A percentile compares a stretch with the other conserved stretches of the same genome.
Conservation (phyloP, 108 stramenopile species). For the Phaeodactylum tricornutum region DNA sequence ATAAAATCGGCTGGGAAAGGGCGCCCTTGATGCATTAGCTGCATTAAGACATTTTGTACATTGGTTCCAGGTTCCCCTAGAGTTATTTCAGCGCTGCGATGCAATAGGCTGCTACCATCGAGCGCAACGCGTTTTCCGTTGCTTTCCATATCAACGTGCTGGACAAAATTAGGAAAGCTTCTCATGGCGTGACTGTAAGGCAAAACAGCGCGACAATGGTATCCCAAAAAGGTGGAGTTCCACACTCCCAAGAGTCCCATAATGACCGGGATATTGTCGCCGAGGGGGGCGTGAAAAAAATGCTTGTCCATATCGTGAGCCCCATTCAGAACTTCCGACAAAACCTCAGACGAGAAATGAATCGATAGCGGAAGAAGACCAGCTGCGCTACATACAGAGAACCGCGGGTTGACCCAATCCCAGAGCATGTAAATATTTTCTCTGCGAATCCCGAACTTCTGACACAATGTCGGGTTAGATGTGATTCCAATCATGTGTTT, state of each 20-base stretch:
- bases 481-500: slow-evolving; percentile 85
- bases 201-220: slow-evolving; percentile 82
- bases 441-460: slow-evolving; percentile 68
- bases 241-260: slow-evolving; percentile 95
- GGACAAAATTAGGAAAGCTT: slow-evolving; percentile 91
- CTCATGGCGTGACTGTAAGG: slow-evolving; percentile 90
- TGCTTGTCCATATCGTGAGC: slow-evolving; percentile 97
- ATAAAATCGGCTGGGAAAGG: slow-evolving; percentile 95
- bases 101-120: slow-evolving; percentile 56
- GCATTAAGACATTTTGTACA: slow-evolving; percentile 94
- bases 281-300: slow-evolving; percentile 89
- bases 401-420: slow-evolving; percentile 97
- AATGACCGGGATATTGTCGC: slow-evolving; percentile 93
- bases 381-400: slow-evolving; percentile 73
- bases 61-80: slow-evolving; percentile 95
- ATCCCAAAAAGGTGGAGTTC: slow-evolving; percentile 98
- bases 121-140: slow-evolving; percentile 95
- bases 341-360: slow-evolving; percentile 77
- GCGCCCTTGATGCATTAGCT: slow-evolving; percentile 98
- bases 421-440: slow-evolving; percentile 90
- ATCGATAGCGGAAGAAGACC: slow-evolving; percentile 86
- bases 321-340: slow-evolving; percentile 80
- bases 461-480: slow-evolving; percentile 12
- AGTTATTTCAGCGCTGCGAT: slow-evolving; percentile 59
- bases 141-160: slow-evolving; percentile 98